phyloP scores from a whole-genome alignment of 306 rosid genomes.

The Corylus avellana region DNA sequence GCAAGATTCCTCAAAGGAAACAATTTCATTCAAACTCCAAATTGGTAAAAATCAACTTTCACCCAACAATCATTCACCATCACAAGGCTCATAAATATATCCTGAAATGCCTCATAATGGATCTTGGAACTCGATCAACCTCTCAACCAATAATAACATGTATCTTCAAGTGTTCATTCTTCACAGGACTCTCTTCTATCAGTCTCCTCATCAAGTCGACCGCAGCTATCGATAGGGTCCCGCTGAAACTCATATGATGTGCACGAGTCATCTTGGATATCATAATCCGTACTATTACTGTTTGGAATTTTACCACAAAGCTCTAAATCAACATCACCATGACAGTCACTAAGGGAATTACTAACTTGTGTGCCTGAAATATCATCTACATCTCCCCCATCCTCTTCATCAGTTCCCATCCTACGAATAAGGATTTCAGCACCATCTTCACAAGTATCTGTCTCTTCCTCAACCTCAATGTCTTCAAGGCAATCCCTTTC shows the following conservation, averaged over 20 bases:
- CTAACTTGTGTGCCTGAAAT: slow-evolving; percentile 13
- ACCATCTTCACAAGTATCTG: slow-evolving; percentile 9
- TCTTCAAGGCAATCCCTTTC: slow-evolving; percentile 20
- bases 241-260: slow-evolving; percentile 30
- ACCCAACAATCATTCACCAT: background rate
- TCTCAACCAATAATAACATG: background rate
- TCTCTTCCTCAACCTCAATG: slow-evolving; percentile 29
- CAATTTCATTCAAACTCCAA: background rate
- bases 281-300: slow-evolving; percentile 7
- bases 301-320: slow-evolving; percentile 11
- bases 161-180: slow-evolving; percentile 3
- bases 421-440: background rate
- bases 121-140: background rate
- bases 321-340: background rate
- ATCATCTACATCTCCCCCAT: slow-evolving; percentile 34
- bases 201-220: slow-evolving; percentile 1
- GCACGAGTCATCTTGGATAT: slow-evolving; percentile 40
- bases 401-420: slow-evolving; percentile 23
- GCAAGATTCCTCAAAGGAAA: background rate
- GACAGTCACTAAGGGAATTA: slow-evolving; percentile 18
- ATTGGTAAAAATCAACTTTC: background rate
- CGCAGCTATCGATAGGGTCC: slow-evolving; percentile 6
- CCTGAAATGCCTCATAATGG: background rate
- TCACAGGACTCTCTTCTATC: slow-evolving; percentile 17
- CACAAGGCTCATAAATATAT: background rate